phyloP scores from a whole-genome alignment of 2,329 filamentous ascomycete species.

The Colletotrichum sidae region DNA sequence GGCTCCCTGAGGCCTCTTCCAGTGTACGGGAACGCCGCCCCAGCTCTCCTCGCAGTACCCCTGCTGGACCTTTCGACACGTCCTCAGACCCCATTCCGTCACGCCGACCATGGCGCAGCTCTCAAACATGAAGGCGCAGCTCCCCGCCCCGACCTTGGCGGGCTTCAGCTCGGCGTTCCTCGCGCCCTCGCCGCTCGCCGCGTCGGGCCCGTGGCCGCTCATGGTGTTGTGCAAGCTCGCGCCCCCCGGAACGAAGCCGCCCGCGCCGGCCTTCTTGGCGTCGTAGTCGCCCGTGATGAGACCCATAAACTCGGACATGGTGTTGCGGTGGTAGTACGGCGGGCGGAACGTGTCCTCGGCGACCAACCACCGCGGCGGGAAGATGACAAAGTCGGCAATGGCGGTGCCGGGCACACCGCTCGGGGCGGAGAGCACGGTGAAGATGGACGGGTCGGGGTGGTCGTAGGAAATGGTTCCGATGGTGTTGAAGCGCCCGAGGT shows the following conservation, averaged over 20 bases:
- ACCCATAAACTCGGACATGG: conserved; percentile 75
- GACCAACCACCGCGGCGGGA: conserved; percentile 78
- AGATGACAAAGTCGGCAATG: conserved; percentile 78
- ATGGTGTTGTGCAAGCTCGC: conserved; percentile 77
- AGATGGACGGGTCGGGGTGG: conserved; percentile 83
- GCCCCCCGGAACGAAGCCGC: conserved; percentile 69
- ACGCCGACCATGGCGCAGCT: conserved; percentile 77
- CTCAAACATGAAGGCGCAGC: conserved; percentile 78
- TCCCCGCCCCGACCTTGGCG: conserved; percentile 68
- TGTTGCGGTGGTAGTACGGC: conserved; percentile 79
- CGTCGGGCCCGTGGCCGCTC: conserved; percentile 74
- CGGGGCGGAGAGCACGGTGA: conserved; percentile 75
- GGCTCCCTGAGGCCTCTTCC: conserved; percentile 57
- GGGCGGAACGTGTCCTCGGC: conserved; percentile 77
- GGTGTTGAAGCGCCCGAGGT: conserved; percentile 80
- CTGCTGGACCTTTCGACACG: conserved; percentile 70
- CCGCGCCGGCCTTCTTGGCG: conserved; percentile 66
- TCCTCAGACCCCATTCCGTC: conserved; percentile 74
- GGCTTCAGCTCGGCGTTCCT: conserved; percentile 66
- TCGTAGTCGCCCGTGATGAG: conserved; percentile 70
- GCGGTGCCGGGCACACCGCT: conserved; percentile 72
- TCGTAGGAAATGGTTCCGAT: conserved; percentile 80
- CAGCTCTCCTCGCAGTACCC: conserved; percentile 87
- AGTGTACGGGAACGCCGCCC: conserved; percentile 75
- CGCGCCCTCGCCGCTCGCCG: conserved; percentile 66